Evolutionary conservation across 2,329 filamentous ascomycete genomes (phyloP).

Genomic region (Zymoseptoria tritici): DNA sequence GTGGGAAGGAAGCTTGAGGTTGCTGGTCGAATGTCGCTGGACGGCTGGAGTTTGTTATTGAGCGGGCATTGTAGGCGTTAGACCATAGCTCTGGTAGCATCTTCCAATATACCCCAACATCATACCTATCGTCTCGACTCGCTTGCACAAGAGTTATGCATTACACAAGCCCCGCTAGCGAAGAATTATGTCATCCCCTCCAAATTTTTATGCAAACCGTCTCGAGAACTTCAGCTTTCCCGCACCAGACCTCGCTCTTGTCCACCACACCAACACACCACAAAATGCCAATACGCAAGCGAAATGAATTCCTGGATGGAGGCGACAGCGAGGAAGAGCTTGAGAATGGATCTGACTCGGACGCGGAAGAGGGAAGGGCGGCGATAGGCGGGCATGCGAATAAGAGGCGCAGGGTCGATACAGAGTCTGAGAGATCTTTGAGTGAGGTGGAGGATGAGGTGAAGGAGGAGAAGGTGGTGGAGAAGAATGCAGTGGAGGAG

Average conservation of each 20-base stretch:
- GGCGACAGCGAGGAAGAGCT: conserved; percentile 38
- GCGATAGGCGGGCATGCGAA: conserved; percentile 38
- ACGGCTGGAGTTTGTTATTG: neutral
- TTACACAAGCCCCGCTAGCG: neutral
- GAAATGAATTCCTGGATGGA: conserved; percentile 62
- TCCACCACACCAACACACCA: neutral
- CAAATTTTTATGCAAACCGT: neutral
- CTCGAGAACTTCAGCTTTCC: neutral
- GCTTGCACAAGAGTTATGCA: neutral
- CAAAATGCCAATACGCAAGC: conserved; percentile 59
- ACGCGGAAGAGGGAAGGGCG: conserved; percentile 61
- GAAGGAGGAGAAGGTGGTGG: neutral
- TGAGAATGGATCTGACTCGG: conserved; percentile 56
- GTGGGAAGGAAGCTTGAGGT: neutral
- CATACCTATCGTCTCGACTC: neutral
- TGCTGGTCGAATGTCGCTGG: neutral
- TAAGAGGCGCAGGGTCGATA: conserved; percentile 57
- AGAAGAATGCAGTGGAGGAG: neutral
- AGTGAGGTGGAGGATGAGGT: conserved; percentile 14
- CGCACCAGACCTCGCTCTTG: neutral
- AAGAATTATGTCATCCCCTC: neutral
- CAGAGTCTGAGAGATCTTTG: conserved; percentile 29
- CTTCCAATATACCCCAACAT: no score
- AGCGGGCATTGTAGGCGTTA: neutral
- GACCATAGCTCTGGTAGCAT: neutral